These are phyloP conservation scores for Schizophyllum commune DNA, from an alignment of 1,284 basidiomycete species.

Conservation along the genomic window DNA sequence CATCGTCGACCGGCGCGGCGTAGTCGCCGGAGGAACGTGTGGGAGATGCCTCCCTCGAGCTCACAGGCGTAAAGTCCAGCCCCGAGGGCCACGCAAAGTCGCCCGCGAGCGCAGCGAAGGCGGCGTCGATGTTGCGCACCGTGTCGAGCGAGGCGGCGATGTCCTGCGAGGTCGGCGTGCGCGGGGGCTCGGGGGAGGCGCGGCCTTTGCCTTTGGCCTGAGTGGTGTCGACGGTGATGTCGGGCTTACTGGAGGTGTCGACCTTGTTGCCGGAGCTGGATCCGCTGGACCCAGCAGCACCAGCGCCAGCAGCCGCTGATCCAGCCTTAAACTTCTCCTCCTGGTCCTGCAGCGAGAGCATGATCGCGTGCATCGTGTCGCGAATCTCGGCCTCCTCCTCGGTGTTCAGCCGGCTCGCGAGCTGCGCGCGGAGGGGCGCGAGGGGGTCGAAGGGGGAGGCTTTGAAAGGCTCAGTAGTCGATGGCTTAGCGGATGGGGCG, in stretches of 20 bases:
- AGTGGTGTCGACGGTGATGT: constrained; percentile 4
- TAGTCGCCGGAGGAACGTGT: constrained; percentile 3
- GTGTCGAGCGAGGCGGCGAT: constrained; percentile 24
- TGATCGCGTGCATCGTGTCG: constrained; percentile 30
- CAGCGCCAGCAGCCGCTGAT: no score
- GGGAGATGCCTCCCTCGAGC: constrained; percentile 8
- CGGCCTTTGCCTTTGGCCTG: constrained; percentile 28
- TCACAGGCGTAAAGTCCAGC: constrained; percentile 30
- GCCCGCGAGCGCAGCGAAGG: constrained; percentile 26
- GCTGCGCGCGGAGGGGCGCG: constrained; percentile 14
- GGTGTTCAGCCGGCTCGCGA: constrained; percentile 24
- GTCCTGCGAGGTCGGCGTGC: constrained; percentile 16
- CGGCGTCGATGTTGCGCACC: constrained; percentile 28
- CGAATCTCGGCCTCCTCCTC: constrained; percentile 26
- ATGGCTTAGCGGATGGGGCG: no score
- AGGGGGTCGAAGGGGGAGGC: not conserved
- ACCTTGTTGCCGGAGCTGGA: constrained; percentile 1
- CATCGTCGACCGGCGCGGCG: no score
- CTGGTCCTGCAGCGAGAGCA: constrained; percentile 22
- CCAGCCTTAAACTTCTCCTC: not conserved
- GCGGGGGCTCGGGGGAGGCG: constrained; percentile 1
- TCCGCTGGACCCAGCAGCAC: not conserved
- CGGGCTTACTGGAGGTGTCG: not conserved
- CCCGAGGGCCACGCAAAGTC: constrained; percentile 35
- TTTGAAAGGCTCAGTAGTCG: constrained; percentile 16